Conservation (phyloP, 306 rosid species). For the Prunus kanzakura region DNA sequence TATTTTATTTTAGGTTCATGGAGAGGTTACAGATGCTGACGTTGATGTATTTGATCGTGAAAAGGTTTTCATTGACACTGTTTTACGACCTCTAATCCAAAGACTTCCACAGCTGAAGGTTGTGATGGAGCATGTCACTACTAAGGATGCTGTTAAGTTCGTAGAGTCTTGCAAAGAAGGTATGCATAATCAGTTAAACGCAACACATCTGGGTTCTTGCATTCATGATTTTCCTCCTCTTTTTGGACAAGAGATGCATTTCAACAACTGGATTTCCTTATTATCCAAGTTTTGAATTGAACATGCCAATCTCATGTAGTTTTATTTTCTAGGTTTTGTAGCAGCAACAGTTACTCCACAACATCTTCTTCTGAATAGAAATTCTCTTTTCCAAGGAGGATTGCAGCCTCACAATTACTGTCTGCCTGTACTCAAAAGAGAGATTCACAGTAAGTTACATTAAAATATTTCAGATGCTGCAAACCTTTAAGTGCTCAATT, state of each 20-base stretch:
- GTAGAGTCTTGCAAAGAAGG: conserved; percentile 74
- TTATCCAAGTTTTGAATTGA: not conserved
- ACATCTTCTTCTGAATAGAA: conserved; percentile 81
- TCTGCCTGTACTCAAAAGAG: conserved; percentile 78
- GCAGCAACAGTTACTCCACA: conserved; percentile 94
- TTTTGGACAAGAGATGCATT: conserved; percentile 3
- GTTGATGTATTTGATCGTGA: conserved; percentile 86
- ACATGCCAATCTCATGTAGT: conserved; percentile 5
- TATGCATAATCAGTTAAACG: conserved; percentile 23
- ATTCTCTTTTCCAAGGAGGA: conserved; percentile 89
- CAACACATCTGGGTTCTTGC: not conserved
- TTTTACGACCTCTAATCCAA: conserved; percentile 61
- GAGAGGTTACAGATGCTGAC: conserved; percentile 75
- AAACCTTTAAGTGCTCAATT: not conserved
- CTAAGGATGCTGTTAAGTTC: conserved; percentile 74
- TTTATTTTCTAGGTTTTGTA: conserved; percentile 48
- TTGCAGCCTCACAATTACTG: conserved; percentile 92
- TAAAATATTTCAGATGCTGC: conserved; percentile 1
- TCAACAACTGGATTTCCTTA: not conserved
- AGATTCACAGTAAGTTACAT: conserved; percentile 63
- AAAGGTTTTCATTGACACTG: conserved; percentile 78
- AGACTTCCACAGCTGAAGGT: conserved; percentile 84
- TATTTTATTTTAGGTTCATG: conserved; percentile 65
- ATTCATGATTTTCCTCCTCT: not conserved
- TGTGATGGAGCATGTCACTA: conserved; percentile 95